Conservation (phyloP, 768 basidiomycete species). For the Mrakia blollopis region DNA sequence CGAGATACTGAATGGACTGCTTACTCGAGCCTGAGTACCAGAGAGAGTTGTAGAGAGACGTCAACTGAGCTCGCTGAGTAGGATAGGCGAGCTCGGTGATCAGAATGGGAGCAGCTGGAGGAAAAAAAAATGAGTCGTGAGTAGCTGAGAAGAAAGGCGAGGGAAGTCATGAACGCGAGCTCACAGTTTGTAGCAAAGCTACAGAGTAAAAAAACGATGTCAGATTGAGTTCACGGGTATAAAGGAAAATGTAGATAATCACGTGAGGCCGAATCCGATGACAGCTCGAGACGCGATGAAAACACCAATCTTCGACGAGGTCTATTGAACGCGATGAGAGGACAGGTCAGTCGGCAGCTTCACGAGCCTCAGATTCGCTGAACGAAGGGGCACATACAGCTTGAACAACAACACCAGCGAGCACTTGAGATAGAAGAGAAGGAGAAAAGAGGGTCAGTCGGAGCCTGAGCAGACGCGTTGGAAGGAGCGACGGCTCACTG, state of each 20-base stretch:
- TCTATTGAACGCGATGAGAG: constrained; percentile 35
- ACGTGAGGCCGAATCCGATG: constrained; percentile 67
- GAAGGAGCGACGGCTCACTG: constrained; percentile 38
- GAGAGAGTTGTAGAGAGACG: constrained; percentile 73
- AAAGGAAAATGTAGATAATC: too few relatives aligned
- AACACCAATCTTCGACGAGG: constrained; percentile 66
- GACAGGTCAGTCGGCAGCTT: not conserved
- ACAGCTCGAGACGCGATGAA: constrained; percentile 70
- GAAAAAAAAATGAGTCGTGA: constrained; percentile 46
- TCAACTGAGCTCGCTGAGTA: constrained; percentile 70
- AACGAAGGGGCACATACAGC: constrained; percentile 39
- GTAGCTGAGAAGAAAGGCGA: not conserved
- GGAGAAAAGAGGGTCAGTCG: not conserved
- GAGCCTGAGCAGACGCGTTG: not conserved
- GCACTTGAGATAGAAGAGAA: constrained; percentile 44
- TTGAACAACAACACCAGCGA: constrained; percentile 62
- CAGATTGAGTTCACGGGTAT: too few relatives aligned
- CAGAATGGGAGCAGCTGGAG: constrained; percentile 69
- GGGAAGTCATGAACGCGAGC: not conserved
- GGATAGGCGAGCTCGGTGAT: constrained; percentile 82
- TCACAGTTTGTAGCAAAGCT: constrained; percentile 33
- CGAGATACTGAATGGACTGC: too few relatives aligned
- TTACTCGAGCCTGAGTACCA: constrained; percentile 68
- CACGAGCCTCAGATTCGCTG: not conserved
- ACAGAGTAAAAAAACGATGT: too few relatives aligned